Base-by-base conservation (phyloP, 1,284 basidiomycete species). In the Xerocomus minutiporus region DNA sequence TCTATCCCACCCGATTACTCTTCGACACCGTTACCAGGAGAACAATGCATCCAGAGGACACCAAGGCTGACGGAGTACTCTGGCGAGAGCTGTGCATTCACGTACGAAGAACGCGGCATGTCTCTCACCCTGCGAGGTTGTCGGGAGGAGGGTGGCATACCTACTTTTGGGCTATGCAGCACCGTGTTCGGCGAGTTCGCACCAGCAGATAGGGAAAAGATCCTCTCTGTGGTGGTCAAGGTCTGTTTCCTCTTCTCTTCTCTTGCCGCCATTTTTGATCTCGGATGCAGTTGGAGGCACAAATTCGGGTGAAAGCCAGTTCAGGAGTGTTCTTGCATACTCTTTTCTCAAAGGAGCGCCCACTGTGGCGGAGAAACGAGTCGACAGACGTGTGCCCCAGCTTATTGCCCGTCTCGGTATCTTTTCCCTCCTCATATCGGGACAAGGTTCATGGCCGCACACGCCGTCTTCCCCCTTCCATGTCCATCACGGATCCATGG, bases 401-500 rank as follows among this genome's bases (percentile, higher is more conserved):
- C 50, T 66, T 75, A 29, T 59, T 84, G n/a, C 70, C 76, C 0
- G 78, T 87, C 56, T 71, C 73, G 6, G 57, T 73, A 20, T 56
- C 68, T 2, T 71, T 86, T 29, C 83, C 83, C 7, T 52, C 72
- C 1, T 63, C 61, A 2, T 85, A 77, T 61, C 59, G 61, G 34
- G 71, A 79, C 45, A 64, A 61, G 7, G 31, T 28, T 1, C 53
- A 57, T 39, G 61, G 48, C 42, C 68, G 54, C 15, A 7, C 41
- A 11, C 57, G 44, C 36, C 67, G 74, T 11, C 67, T 84, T 4
- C 84, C 83, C 0, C 83, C 84, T 5, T 74, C 81, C 1, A 82
- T 75, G 62, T 58, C 70, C 11, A 60, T 70, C 26, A 57, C 64
- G 11, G 65, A 66, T 46, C 67, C 71, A 6, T 58, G 52, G 41